Evolutionary conservation across 2,329 filamentous ascomycete species (phyloP).

Genomic region (Curvularia lunata): DNA sequence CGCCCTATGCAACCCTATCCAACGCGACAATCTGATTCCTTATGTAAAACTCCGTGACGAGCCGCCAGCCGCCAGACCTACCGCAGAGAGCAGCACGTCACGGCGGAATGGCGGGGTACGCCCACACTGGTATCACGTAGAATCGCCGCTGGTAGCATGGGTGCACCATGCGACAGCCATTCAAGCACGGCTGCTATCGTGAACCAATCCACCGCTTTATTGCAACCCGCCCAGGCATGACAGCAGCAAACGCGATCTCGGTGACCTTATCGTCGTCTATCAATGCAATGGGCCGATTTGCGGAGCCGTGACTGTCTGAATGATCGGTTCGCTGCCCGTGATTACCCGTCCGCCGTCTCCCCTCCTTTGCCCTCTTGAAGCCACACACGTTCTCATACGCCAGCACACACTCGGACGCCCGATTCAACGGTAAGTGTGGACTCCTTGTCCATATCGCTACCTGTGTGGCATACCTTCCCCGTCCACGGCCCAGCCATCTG

Average conservation of each 20-base stretch:
- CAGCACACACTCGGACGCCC: constrained; percentile 9
- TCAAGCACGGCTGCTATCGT: constrained; percentile 23
- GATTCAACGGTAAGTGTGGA: constrained; percentile 17
- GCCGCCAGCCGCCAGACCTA: constrained; percentile 14
- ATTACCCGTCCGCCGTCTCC: constrained; percentile 22
- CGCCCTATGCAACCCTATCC: constrained; percentile 8
- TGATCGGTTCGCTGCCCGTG: constrained; percentile 13
- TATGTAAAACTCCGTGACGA: constrained; percentile 28
- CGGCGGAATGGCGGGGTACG: constrained; percentile 30
- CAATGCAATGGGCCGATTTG: constrained; percentile 41
- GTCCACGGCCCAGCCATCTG: constrained; percentile 16
- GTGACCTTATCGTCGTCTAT: constrained; percentile 42
- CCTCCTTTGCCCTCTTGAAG: constrained; percentile 8
- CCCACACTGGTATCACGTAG: constrained; percentile 3
- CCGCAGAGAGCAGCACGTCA: constrained; percentile 12
- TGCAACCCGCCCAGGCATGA: constrained; percentile 14
- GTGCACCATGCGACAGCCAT: constrained; percentile 8
- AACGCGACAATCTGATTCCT: constrained; percentile 11
- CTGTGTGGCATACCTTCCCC: constrained; percentile 23
- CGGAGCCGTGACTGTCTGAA: constrained; percentile 24
- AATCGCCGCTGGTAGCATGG: constrained; percentile 3
- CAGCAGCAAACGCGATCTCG: constrained; percentile 13
- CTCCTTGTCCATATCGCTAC: constrained; percentile 2
- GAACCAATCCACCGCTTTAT: constrained; percentile 22
- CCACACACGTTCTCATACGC: constrained; percentile 8